Evolutionary conservation across 2,329 filamentous ascomycete species (phyloP).

Genomic region (Trichoderma sp.): DNA sequence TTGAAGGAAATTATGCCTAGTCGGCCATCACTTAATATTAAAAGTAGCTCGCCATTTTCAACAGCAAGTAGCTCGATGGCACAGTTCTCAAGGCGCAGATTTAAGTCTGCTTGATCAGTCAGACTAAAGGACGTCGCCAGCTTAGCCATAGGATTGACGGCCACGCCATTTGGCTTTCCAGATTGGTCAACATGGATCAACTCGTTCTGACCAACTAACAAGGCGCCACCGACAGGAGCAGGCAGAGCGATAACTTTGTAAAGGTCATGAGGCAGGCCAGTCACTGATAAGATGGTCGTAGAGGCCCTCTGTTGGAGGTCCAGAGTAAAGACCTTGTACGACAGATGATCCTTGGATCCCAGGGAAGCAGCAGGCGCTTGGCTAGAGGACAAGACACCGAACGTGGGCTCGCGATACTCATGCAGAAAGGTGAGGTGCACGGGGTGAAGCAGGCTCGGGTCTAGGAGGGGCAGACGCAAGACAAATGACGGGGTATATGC

Average conservation of each 20-base stretch:
- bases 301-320: slow-evolving; percentile 92
- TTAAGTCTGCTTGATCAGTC: slow-evolving; percentile 78
- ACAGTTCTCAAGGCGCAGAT: slow-evolving; percentile 78
- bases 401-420: slow-evolving; percentile 96
- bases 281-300: slow-evolving; percentile 85
- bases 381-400: slow-evolving; percentile 85
- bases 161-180: slow-evolving; percentile 88
- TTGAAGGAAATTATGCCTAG: slow-evolving; percentile 77
- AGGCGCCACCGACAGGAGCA: slow-evolving; percentile 80
- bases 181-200: slow-evolving; percentile 94
- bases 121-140: slow-evolving; percentile 80
- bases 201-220: slow-evolving; percentile 85
- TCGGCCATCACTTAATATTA: slow-evolving; percentile 73
- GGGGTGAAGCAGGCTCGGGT: slow-evolving; percentile 82
- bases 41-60: slow-evolving; percentile 78
- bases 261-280: slow-evolving; percentile 81
- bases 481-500: slow-evolving; percentile 92
- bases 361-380: slow-evolving; percentile 71
- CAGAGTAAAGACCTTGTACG: slow-evolving; percentile 92
- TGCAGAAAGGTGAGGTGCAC: slow-evolving; percentile 90
- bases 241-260: slow-evolving; percentile 80
- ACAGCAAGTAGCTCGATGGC: slow-evolving; percentile 72
- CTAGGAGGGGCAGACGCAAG: slow-evolving; percentile 81
- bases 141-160: slow-evolving; percentile 86
- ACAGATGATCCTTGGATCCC: slow-evolving; percentile 79